A percentile compares a stretch with the other conserved stretches of the same genome.
phyloP scores from a whole-genome alignment of 2,329 filamentous ascomycete genomes.

The Sporothrix luriei region DNA sequence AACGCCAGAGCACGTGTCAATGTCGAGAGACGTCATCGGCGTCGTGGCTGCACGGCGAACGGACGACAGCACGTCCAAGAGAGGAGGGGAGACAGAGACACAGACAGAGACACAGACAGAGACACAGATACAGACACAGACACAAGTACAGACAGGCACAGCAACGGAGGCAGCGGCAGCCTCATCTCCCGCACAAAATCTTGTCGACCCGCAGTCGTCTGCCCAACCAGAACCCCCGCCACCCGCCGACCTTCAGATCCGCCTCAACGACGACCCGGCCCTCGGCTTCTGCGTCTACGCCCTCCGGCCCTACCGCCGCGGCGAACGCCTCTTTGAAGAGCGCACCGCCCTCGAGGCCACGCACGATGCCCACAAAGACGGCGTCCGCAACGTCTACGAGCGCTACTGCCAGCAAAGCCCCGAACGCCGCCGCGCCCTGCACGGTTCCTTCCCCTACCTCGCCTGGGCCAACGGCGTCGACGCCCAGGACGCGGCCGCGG shows the following conservation, averaged over 20 bases:
- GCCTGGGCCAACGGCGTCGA: conserved; percentile 36
- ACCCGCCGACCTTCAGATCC: conserved; percentile 30
- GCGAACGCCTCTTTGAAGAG: conserved; percentile 41
- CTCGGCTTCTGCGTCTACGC: conserved; percentile 43
- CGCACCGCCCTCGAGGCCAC: conserved; percentile 36
- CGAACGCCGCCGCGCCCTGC: conserved; percentile 30
- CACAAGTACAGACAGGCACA: background rate
- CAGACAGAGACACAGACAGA: background rate
- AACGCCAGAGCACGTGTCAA: background rate
- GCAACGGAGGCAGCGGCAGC: background rate
- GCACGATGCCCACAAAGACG: conserved; percentile 33
- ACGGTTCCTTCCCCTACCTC: conserved; percentile 36
- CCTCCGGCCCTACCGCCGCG: conserved; percentile 35
- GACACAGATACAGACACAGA: background rate
- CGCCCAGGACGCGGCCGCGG: conserved; percentile 31
- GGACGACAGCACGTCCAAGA: background rate
- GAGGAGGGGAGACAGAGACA: background rate
- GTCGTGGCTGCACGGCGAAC: background rate
- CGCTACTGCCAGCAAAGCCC: conserved; percentile 26
- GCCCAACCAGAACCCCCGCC: background rate
- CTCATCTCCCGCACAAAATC: background rate
- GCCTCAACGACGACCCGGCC: conserved; percentile 32
- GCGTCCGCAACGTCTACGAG: conserved; percentile 33
- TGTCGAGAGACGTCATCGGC: conserved; percentile 10
- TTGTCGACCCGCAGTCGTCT: background rate